Evolutionary conservation across 257 asterid genomes (phyloP), one percentile per base, ranked within the genome.

Genomic region (Solanum bulbocastanum): DNA sequence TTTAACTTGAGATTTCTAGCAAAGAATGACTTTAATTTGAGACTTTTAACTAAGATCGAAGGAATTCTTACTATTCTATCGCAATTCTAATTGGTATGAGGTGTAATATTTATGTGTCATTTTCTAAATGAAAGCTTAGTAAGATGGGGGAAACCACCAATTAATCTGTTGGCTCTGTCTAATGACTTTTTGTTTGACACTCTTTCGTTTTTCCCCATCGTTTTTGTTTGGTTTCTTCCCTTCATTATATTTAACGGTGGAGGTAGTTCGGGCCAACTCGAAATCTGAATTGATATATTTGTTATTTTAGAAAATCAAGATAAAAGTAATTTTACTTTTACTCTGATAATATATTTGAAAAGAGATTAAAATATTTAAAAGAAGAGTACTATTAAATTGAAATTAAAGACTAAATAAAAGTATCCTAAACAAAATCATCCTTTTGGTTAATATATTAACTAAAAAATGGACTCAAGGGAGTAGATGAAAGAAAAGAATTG

Each of bases 1-100:
- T 52, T 18, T 0, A 18, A 52, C 2, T 52, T 0, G 60, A 49
- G 0, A 14, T 46, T 46, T 46, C 0, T 46, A 3, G 1, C 7
- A 14, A 49, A 49, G 8, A 49, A 49, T 49, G 22, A 49, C 58
- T 46, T 49, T 49, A 49, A 49, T 9, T 18, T 52, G 23, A 52
- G 56, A 52, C 23, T 52, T 18, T 0, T 56, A 4, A 6, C 1
- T 52, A 56, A 2, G 4, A 56, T 7, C 0, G 10, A 56, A 3
- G 11, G 5, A 56, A 9, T 58, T 20, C 1, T 20, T 58, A 58
- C 1, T 2, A 20, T 8, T 56, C 0, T 56, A 56, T 8, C 1
- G 62, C 8, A 6, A 6, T 18, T 13, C 2, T 4, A 6, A 46
- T 46, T 13, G 18, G 14, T 46, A 46, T 46, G 56, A 46, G 58